Base-by-base conservation (phyloP, 495 filamentous ascomycete genomes). In the Sabuloglossum arenarium region DNA sequence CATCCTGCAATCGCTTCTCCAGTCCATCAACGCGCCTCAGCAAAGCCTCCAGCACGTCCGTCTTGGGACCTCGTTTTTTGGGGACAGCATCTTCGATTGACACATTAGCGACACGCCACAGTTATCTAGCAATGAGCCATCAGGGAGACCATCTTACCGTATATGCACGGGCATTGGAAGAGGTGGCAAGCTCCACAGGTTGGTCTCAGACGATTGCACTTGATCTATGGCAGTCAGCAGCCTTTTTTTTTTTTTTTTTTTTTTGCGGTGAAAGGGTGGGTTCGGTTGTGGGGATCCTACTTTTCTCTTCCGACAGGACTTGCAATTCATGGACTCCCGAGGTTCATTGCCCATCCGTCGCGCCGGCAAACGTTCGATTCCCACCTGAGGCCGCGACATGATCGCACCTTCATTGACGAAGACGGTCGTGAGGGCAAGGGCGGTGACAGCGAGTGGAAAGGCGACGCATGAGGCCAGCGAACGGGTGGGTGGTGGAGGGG, bases 241-340 rank as follows among this genome's bases (percentile, higher is more conserved):
- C 55, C 27, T 56, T 62, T 55, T 58, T 55, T 27, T 49, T 14
- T 10, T n/a, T 23, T 11, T 49, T 34, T 37, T 53, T 52, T 56
- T 29, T 24, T 46, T 27, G 28, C 42, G 10, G 55, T 12, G 45
- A 58, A n/a, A n/a, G n/a, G n/a, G n/a, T n/a, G n/a, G n/a, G n/a
- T n/a, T 56, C 19, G 39, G 46, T 24, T 25, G 4, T 14, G 28
- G 16, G 37, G 49, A 55, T 65, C 53, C 1, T 53, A 87, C 85
- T 74, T 93, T 93, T 63, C 86, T 75, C 66, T 89, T 93, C 60
- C 86, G 79, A 72, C 86, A 93, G 24, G 83, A 88, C 66, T 93
- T 90, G 78, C 86, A 93, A 67, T 93, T 93, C 86, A 93, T 93
- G 21, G 85, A 82, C 70, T 90, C 85, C 60, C 85, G 80, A 24